Evolutionary conservation across 371 early-diverging fungal genomes (phyloP).

Genomic region (Rhizopus delemar): DNA sequence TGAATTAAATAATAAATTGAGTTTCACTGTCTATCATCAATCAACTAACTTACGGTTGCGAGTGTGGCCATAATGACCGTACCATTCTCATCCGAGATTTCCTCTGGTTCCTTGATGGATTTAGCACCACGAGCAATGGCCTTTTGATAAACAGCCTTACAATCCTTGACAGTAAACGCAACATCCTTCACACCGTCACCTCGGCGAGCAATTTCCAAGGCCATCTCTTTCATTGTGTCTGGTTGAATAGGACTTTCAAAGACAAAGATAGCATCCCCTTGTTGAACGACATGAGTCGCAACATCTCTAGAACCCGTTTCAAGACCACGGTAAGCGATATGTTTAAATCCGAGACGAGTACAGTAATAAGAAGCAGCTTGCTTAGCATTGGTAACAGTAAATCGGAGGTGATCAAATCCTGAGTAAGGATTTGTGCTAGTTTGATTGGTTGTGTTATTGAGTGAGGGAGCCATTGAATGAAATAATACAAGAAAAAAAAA

Average conservation of each 20-base stretch:
- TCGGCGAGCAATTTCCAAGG: constrained; percentile 75
- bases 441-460: constrained; percentile 19
- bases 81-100: constrained; percentile 82
- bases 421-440: constrained; percentile 34
- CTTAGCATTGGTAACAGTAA: constrained; percentile 92
- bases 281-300: constrained; percentile 83
- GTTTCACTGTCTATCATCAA: not conserved
- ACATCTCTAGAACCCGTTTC: constrained; percentile 92
- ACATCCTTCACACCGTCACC: constrained; percentile 97
- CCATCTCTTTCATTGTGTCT: constrained; percentile 67
- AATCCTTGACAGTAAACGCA: constrained; percentile 91
- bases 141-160: constrained; percentile 71
- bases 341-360: constrained; percentile 88
- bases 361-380: constrained; percentile 92
- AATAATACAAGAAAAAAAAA: not conserved
- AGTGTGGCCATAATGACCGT: constrained; percentile 90
- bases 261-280: constrained; percentile 80
- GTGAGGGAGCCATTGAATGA: constrained; percentile 21
- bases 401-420: constrained; percentile 77
- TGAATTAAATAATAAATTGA: constrained; percentile 18
- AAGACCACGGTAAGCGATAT: constrained; percentile 91
- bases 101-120: constrained; percentile 82
- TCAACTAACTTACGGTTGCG: constrained; percentile 62
- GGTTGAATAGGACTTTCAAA: constrained; percentile 93
- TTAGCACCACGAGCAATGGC: constrained; percentile 90